Evolutionary conservation across 257 asterid genomes (phyloP).

Genomic region (Catharanthus roseus): DNA sequence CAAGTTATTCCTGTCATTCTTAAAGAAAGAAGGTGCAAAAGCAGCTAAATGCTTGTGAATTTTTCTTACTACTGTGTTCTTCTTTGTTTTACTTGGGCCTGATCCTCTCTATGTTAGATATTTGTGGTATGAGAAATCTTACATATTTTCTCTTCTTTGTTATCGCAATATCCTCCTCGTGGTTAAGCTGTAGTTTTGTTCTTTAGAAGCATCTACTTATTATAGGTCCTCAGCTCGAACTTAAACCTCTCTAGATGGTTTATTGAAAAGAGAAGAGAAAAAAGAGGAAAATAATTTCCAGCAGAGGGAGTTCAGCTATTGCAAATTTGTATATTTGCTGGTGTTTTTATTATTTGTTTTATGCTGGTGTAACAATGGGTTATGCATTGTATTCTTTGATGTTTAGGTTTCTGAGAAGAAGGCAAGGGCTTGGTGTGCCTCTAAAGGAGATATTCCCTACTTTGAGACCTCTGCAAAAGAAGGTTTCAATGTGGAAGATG

Average conservation of each 20-base stretch:
- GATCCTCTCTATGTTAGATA: too few relatives aligned
- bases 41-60: background rate
- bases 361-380: background rate
- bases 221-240: background rate
- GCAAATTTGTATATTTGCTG: background rate
- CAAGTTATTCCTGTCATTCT: background rate
- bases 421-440: conserved; percentile 60
- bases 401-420: conserved; percentile 55
- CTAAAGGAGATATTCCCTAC: conserved; percentile 57
- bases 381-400: background rate
- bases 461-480: conserved; percentile 67
- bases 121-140: too few relatives aligned
- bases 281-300: background rate
- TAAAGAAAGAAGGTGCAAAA: background rate
- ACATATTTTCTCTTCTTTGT: too few relatives aligned
- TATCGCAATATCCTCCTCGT: background rate
- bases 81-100: too few relatives aligned
- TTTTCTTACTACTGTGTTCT: too few relatives aligned
- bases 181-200: background rate
- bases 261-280: too few relatives aligned
- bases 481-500: conserved; percentile 56
- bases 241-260: background rate
- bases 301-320: background rate
- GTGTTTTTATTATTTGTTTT: background rate
- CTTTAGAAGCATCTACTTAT: background rate